Conservation (phyloP, 306 rosid species). For the Senna tora region DNA sequence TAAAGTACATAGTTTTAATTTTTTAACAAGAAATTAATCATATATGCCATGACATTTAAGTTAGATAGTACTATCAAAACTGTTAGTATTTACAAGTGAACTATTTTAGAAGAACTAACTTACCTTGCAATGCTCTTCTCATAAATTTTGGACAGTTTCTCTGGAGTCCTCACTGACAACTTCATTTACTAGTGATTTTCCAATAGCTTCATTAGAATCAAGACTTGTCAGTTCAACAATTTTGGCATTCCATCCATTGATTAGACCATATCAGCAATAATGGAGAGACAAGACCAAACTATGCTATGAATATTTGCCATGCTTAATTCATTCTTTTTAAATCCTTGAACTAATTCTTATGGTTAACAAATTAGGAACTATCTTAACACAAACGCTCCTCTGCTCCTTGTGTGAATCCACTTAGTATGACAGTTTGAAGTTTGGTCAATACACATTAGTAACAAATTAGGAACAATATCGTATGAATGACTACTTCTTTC, state of each 20-base stretch:
- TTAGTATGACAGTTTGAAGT: too few relatives aligned
- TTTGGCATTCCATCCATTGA: constrained; percentile 89
- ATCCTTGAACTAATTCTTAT: neutral
- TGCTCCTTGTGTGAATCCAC: too few relatives aligned
- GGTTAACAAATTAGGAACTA: neutral
- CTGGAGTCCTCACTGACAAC: constrained; percentile 62
- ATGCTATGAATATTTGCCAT: neutral
- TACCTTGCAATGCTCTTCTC: constrained; percentile 73
- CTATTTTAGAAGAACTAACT: neutral
- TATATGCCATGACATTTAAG: constrained; percentile 14
- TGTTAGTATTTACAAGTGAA: neutral
- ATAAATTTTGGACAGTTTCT: constrained; percentile 45
- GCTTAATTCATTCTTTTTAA: neutral
- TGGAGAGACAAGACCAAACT: too few relatives aligned
- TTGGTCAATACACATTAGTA: too few relatives aligned
- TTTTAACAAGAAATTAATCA: constrained; percentile 8
- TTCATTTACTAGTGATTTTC: constrained; percentile 70
- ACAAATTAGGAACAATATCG: too few relatives aligned
- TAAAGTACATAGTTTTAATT: constrained; percentile 11
- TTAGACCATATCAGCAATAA: too few relatives aligned
- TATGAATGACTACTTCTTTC: too few relatives aligned
- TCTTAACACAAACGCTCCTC: neutral
- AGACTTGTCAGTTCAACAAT: constrained; percentile 71
- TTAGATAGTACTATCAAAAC: neutral
- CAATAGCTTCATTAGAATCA: constrained; percentile 56